A percentile compares a stretch with the other conserved stretches of the same genome.
phyloP scores from a whole-genome alignment of 2,329 filamentous ascomycete genomes.

The Sarocladiaceae sp. region DNA sequence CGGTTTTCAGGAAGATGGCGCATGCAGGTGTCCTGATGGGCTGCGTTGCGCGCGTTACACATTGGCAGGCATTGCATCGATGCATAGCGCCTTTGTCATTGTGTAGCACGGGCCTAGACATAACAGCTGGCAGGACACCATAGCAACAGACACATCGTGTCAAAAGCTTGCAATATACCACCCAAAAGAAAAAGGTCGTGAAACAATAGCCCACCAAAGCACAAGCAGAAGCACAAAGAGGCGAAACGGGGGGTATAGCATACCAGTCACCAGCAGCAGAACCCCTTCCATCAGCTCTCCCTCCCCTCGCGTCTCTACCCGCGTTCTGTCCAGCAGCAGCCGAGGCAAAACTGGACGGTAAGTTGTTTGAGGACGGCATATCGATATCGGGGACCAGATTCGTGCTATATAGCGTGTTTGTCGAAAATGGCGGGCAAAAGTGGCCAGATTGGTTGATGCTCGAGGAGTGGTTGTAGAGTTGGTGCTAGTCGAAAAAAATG shows the following conservation, averaged over 20 bases:
- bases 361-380: slow-evolving; percentile 58
- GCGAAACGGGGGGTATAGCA: slow-evolving; percentile 27
- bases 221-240: not conserved
- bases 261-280: slow-evolving; percentile 66
- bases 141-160: not conserved
- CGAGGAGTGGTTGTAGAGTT: no score
- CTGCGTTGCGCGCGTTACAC: not conserved
- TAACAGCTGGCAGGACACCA: slow-evolving; percentile 3
- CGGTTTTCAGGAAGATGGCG: slow-evolving; percentile 3
- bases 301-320: slow-evolving; percentile 53
- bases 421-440: no score
- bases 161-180: not conserved
- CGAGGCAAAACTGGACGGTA: slow-evolving; percentile 78
- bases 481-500: no score
- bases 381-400: slow-evolving; percentile 17
- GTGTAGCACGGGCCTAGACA: not conserved
- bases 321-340: slow-evolving; percentile 70
- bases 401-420: not conserved
- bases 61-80: not conserved
- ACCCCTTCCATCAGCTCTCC: slow-evolving; percentile 51
- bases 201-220: not conserved
- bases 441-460: no score
- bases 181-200: slow-evolving; percentile 15
- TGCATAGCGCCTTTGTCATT: not conserved
- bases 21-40: not conserved